Evolutionary conservation across 2,329 filamentous ascomycete genomes (phyloP), one percentile per base, ranked within the genome.

Genomic region (Metarhizium robertsii): DNA sequence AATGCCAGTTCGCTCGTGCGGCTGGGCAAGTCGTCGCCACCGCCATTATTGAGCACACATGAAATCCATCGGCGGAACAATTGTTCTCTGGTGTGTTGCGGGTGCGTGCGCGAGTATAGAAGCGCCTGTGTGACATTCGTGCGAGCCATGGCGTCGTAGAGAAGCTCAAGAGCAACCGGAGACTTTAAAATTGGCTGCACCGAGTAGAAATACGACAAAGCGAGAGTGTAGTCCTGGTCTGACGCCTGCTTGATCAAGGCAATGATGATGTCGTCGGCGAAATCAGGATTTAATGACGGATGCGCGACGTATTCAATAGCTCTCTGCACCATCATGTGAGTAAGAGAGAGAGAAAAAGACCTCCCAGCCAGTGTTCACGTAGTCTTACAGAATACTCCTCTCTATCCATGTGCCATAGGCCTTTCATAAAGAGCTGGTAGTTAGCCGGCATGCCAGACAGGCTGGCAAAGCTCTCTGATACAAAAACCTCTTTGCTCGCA

Each of bases 351-450:
- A 8, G 5, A 34, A 34, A 34, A 25, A 25, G 25, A 4, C 25
- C 25, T 4, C 25, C 6, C 10, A 11, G 32, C 3, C 1, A 47
- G 13, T 10, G 47, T 18, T 7, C 36, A 16, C 10, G 25, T 30
- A 25, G 25, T 29, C 59, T 38, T 65, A 87, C 84, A 61, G 78
- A 73, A 64, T 89, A 91, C 55, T 90, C 78, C 48, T 84, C 74
- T 47, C 81, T 80, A 66, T 95, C 90, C 67, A 95, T 75, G 63
- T 87, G 77, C 88, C 90, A 95, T 10, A 95, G 73, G 0, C 90
- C 90, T 62, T 87, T 84, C 72, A 94, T 90, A 63, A 92, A 88
- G 49, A 88, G 83, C 69, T 85, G 83, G 68, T 92, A 95, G 61
- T 86, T 89, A 55, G 79, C 77, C 1, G 90, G 88, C 53, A 95